Base-by-base conservation (phyloP, 495 filamentous ascomycete genomes). In the Neurospora discreta region DNA sequence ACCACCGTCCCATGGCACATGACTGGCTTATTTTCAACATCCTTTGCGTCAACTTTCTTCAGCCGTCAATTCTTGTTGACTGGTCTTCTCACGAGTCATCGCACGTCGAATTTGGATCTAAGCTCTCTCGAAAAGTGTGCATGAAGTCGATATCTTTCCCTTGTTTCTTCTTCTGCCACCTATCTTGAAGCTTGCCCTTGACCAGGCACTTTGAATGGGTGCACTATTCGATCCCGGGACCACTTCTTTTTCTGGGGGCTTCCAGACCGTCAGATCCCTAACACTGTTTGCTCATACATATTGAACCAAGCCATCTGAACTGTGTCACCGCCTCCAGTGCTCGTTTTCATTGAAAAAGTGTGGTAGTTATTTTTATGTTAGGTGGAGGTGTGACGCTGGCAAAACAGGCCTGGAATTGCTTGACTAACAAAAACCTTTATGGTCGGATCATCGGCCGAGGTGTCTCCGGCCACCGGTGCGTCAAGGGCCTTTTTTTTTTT, bases 1-100 rank as follows among this genome's bases (percentile, higher is more conserved):
- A 70, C 68, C 30, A 70, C 68, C 69, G 72, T 72, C 69, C 44
- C 68, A 15, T 69, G 36, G 42, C 78, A 73, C 77, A 75, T 80
- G 78, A 80, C 77, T 69, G 26, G 52, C 1, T 65, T 65, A 30
- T 65, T 65, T 65, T 65, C 26, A 15, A 30, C 52, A 30, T 65
- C 30, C 52, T 65, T 65, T 33, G 52, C 52, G 26, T 65, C 15
- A 65, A 65, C 52, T 26, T 33, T 65, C 52, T 65, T 26, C 33
- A 65, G 46, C 46, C 46, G 20, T 26, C 20, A 58, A 15, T 26
- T 26, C 18, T 33, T 18, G 52, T 18, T 33, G 52, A 33, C 26
- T 26, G 52, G 26, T 65, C 30, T 30, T 65, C 26, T 33, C 52
- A 36, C 9, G 52, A 65, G 52, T 18, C 52, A 9, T 65, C 52